phyloP scores from a whole-genome alignment of 2,329 filamentous ascomycete species.

The Pseudogymnoascus sp. region DNA sequence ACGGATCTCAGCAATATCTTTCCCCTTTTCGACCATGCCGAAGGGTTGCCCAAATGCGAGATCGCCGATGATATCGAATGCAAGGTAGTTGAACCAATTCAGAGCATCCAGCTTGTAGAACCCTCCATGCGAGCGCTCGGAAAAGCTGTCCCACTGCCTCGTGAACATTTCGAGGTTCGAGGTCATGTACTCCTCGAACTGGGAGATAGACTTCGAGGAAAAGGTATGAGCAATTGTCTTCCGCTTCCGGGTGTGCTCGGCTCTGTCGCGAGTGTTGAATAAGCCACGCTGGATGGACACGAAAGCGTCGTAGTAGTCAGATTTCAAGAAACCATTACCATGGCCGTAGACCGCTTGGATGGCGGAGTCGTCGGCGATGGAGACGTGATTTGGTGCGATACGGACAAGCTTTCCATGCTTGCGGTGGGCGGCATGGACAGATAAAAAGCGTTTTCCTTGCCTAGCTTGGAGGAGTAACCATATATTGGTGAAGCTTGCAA shows the following conservation, averaged over 20 bases:
- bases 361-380: constrained; percentile 65
- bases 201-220: constrained; percentile 67
- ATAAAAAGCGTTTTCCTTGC: constrained; percentile 54
- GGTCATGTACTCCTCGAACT: constrained; percentile 87
- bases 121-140: constrained; percentile 33
- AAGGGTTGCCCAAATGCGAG: constrained; percentile 71
- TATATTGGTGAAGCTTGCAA: constrained; percentile 63
- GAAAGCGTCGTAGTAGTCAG: constrained; percentile 85
- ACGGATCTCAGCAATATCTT: constrained; percentile 69
- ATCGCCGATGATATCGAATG: constrained; percentile 47
- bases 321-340: constrained; percentile 63
- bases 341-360: constrained; percentile 70
- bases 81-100: constrained; percentile 68
- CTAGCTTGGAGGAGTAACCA: constrained; percentile 69
- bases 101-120: constrained; percentile 65
- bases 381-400: constrained; percentile 74
- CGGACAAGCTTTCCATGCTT: constrained; percentile 65
- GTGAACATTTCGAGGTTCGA: constrained; percentile 69
- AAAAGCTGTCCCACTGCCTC: constrained; percentile 62
- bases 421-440: constrained; percentile 56
- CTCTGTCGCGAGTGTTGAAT: constrained; percentile 80
- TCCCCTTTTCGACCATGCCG: constrained; percentile 72
- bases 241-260: constrained; percentile 79
- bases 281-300: constrained; percentile 78
- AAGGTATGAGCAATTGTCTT: constrained; percentile 87